These are phyloP conservation scores for Niebla homalea DNA, from an alignment of 495 filamentous ascomycete genomes.

Conservation along the genomic window DNA sequence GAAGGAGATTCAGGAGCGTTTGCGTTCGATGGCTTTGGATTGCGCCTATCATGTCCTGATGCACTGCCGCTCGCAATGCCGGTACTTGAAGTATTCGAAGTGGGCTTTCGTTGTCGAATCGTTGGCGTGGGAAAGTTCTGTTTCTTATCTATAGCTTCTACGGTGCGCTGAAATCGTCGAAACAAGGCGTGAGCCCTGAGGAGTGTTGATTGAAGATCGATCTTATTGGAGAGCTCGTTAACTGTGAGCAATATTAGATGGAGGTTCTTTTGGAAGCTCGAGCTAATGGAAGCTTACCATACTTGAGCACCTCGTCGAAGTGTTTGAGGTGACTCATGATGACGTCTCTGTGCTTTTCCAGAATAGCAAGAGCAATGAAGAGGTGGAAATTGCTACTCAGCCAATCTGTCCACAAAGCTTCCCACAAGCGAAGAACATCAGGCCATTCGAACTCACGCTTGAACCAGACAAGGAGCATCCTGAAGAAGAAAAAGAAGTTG, in stretches of 20 bases:
- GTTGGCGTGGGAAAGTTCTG: conserved; percentile 62
- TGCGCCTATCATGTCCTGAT: conserved; percentile 5
- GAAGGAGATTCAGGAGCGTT: neutral
- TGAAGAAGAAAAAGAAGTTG: conserved; percentile 99
- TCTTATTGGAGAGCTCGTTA: conserved; percentile 87
- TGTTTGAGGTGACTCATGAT: conserved; percentile 90
- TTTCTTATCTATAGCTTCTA: conserved; percentile 81
- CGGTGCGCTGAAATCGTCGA: conserved; percentile 68
- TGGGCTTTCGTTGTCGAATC: conserved; percentile 37
- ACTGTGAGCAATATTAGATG: conserved; percentile 35
- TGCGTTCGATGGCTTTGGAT: neutral
- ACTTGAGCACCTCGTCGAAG: conserved; percentile 96
- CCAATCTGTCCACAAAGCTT: conserved; percentile 89
- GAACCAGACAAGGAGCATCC: conserved; percentile 96
- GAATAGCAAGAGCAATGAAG: conserved; percentile 82
- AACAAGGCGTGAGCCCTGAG: conserved; percentile 81
- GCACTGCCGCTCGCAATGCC: conserved; percentile 13
- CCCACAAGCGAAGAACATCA: conserved; percentile 82
- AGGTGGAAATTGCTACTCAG: conserved; percentile 79
- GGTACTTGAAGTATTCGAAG: conserved; percentile 14
- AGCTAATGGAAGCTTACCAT: conserved; percentile 44
- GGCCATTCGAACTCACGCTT: conserved; percentile 90
- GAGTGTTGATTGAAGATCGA: conserved; percentile 73
- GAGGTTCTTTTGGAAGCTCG: conserved; percentile 3
- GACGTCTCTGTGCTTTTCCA: conserved; percentile 89